A percentile compares a stretch with the other conserved stretches of the same genome.
Evolutionary conservation across 2,329 filamentous ascomycete species (phyloP).

Genomic region (Fusarium solani-melongenae): DNA sequence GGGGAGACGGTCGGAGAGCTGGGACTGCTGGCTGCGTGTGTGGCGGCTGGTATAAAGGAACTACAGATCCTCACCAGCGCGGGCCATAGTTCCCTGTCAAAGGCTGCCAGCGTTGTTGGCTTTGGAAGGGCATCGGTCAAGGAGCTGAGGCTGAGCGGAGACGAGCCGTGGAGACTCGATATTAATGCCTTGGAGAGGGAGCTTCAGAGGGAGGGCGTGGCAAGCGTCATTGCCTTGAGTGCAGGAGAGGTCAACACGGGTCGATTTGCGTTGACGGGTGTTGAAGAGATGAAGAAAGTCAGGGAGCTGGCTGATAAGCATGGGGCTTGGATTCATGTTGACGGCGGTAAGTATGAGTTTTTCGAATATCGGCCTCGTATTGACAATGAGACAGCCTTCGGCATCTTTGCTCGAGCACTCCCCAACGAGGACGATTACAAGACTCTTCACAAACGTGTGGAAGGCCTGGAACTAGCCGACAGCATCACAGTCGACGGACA

Average conservation of each 20-base stretch:
- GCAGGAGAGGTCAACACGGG: slow-evolving; percentile 93
- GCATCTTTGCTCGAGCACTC: slow-evolving; percentile 80
- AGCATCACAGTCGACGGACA: slow-evolving; percentile 89
- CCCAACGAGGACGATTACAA: slow-evolving; percentile 66
- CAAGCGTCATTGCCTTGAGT: slow-evolving; percentile 83
- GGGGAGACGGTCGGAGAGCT: slow-evolving; percentile 69
- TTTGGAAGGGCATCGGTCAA: slow-evolving; percentile 77
- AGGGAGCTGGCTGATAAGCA: slow-evolving; percentile 78
- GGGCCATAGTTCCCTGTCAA: slow-evolving; percentile 85
- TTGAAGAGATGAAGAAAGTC: slow-evolving; percentile 70
- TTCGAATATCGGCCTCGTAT: neutral
- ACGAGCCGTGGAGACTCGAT: slow-evolving; percentile 77
- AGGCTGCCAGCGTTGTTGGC: slow-evolving; percentile 85
- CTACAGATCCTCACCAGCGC: slow-evolving; percentile 84
- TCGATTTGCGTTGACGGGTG: slow-evolving; percentile 72
- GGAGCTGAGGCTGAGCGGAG: slow-evolving; percentile 62
- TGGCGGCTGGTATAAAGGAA: slow-evolving; percentile 69
- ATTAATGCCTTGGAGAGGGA: slow-evolving; percentile 71
- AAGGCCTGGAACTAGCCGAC: slow-evolving; percentile 83
- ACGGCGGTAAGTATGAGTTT: slow-evolving; percentile 67
- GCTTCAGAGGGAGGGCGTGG: slow-evolving; percentile 63
- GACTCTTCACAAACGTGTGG: slow-evolving; percentile 59
- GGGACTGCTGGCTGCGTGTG: slow-evolving; percentile 76
- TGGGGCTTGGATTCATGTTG: slow-evolving; percentile 87
- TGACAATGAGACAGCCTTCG: slow-evolving; percentile 71